Base-by-base conservation (phyloP, 257 asterid species). In the Ocimum tenuiflorum region DNA sequence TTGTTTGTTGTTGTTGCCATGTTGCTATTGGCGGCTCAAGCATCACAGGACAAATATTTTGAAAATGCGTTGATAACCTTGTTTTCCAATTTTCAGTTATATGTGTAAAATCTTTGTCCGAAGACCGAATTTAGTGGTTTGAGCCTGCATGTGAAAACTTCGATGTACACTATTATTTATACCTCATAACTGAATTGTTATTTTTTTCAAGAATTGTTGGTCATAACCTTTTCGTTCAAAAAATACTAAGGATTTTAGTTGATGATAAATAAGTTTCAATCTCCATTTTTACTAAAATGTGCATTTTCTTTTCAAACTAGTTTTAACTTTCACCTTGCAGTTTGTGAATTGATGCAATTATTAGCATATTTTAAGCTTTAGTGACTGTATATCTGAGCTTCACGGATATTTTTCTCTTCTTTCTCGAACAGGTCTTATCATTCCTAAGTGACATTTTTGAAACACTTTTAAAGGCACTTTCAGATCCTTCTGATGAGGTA, bases 401-500 rank as follows among this genome's bases (percentile, higher is more conserved):
- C 31, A 27, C 4, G n/a, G 31, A 27, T 27, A 27, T 27, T 27
- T 4, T 65, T 58, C 39, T 58, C 61, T 75, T 17, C 75, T 54
- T 60, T 70, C 31, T 27, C 66, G 75, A 65, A 65, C 96, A 94
- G 99, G 96, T 91, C 71, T 84, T 94, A 31, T 80, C 86, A 57
- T 85, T 83, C 78, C 80, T 91, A 76, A 77, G 84, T 64, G 96
- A 91, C 51, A 76, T 91, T 68, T 91, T 91, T 54, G 95, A 88
- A 59, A 80, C 95, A 24, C 97, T 94, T 76, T 75, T 91, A 58
- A 85, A 91, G 88, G 91, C 95, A 8, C 87, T 94, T 33, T 91
- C 97, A 55, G 99, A 94, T 84, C 95, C 96, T 54, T 94, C 97
- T 39, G 97, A 94, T 51, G 91, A 94, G 99, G 99, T 94, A 94